Percentiles rank a stretch among this genome's conserved stretches.
These are phyloP conservation scores for Cymbopogon citratus DNA, from an alignment of 176 grass and related monocot species.

Conservation along the genomic window DNA sequence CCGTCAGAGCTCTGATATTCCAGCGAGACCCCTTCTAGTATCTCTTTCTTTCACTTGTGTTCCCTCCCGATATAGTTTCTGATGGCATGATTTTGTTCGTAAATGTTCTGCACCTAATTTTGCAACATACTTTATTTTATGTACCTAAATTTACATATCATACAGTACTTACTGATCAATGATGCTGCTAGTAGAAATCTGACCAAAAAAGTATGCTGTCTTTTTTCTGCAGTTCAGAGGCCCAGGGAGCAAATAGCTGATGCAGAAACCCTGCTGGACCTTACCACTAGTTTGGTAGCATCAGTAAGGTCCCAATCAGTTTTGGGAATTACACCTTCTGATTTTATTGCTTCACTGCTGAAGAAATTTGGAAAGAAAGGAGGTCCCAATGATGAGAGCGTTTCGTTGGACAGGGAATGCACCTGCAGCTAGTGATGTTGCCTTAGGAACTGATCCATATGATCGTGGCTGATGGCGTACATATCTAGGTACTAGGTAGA, in stretches of 20 bases:
- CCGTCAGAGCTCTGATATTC: too few species aligned
- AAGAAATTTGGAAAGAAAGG: conserved; percentile 58
- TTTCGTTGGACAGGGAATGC: conserved; percentile 95
- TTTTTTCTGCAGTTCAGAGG: conserved; percentile 52
- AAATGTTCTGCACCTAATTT: too few species aligned
- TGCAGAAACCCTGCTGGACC: conserved; percentile 75
- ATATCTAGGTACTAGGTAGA: background rate
- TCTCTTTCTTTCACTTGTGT: too few species aligned
- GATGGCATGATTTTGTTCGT: too few species aligned
- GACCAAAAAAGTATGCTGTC: background rate
- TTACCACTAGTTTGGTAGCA: conserved; percentile 52
- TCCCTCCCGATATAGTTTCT: too few species aligned
- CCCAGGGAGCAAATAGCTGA: conserved; percentile 89
- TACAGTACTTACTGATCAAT: background rate
- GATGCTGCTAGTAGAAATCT: background rate
- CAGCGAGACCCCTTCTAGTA: too few species aligned
- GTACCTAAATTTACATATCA: background rate
- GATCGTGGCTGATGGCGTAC: background rate
- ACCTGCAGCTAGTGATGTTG: conserved; percentile 38
- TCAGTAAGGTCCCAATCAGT: conserved; percentile 64
- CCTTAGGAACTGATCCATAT: conserved; percentile 26
- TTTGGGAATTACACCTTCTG: conserved; percentile 62
- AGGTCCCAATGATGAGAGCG: too few species aligned
- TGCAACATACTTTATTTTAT: too few species aligned
- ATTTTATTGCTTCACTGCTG: conserved; percentile 56